A percentile compares a stretch with the other conserved stretches of the same genome.
These are phyloP conservation scores for Candida chilensis DNA, from an alignment of 805 yeast genomes.

Conservation along the genomic window DNA sequence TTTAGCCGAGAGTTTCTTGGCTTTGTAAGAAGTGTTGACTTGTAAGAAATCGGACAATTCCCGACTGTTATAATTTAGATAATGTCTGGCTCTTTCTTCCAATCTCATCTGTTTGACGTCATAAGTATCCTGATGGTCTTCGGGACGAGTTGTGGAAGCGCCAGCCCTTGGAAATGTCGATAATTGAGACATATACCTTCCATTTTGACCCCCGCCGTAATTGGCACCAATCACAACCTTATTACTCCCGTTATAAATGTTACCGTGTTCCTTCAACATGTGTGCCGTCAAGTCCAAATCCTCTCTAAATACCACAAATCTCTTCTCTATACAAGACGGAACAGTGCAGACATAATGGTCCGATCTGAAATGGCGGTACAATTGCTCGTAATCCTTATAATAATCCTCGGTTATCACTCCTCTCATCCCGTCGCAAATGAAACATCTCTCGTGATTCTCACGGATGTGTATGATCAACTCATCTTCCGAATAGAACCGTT, in stretches of 20 bases:
- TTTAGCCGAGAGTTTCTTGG: conserved; percentile 34
- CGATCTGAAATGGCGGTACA: conserved; percentile 64
- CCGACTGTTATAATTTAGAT: conserved; percentile 44
- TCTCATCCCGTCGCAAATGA: conserved; percentile 74
- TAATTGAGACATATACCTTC: conserved; percentile 49
- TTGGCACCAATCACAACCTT: conserved; percentile 26
- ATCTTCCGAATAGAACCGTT: conserved; percentile 79
- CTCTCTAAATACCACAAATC: conserved; percentile 86
- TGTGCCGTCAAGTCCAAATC: conserved; percentile 84
- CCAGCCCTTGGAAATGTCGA: conserved; percentile 37
- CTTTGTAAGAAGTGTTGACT: conserved; percentile 37
- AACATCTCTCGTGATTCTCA: conserved; percentile 81
- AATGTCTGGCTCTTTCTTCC: conserved; percentile 81
- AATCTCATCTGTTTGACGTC: conserved; percentile 51
- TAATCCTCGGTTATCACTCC: too few species aligned
- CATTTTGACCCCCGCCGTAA: conserved; percentile 7
- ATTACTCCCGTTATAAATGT: conserved; percentile 35
- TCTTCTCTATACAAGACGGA: conserved; percentile 73
- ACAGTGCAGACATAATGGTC: conserved; percentile 76
- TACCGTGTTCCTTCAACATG: conserved; percentile 74
- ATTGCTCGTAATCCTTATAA: conserved; percentile 65
- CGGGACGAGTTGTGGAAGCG: conserved; percentile 5
- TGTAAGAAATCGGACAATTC: conserved; percentile 39
- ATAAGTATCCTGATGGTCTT: conserved; percentile 25
- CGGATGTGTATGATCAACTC: conserved; percentile 78